Evolutionary conservation across 768 basidiomycete species (phyloP), one percentile per base, ranked within the genome.

Genomic region (Epithele typhae): DNA sequence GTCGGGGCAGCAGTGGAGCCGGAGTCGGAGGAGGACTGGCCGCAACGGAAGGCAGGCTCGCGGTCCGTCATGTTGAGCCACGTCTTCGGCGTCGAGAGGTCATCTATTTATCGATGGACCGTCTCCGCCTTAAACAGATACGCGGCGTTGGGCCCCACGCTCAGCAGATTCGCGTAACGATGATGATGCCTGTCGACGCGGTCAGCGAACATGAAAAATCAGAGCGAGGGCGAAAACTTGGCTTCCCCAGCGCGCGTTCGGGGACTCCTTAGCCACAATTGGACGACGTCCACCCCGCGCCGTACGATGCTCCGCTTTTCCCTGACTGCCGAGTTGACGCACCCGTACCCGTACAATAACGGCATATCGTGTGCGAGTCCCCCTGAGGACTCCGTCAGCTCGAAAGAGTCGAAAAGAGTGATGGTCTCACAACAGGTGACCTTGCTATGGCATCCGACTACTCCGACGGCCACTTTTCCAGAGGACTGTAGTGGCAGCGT

Each of bases 401-500:
- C 67, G 59, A 79, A 74, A 1, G 83, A 77, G 61, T 89, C 85
- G 65, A 89, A 81, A 6, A 91, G 69, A 7, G 79, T 82, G 47
- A 87, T 65, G 53, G 92, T 92, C 37, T 68, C 64, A 3, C 88
- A 88, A 15, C 66, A 65, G 9, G 65, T 64, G 0, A 81, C 77
- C 55, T 81, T 84, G 36, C 70, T 71, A 21, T 90, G 65, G 60
- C 85, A 92, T 3, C 90, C 90, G 8, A 92, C 82, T 3, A 81
- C 79, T 6, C 89, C 90, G 3, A 90, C 64, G 11, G 72, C 61
- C 0, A 91, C 76, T 5, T 57, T 71, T 3, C 75, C 66, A 2
- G 89, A 89, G 4, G 69, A 72, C 88, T 87, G 92, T 5, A 90
- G 64, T 6, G 88, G 83, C 18, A 68, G 55, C 8, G 60, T 64